phyloP scores from a whole-genome alignment of 2,329 filamentous ascomycete genomes.

The Pestalotiopsis sp. region DNA sequence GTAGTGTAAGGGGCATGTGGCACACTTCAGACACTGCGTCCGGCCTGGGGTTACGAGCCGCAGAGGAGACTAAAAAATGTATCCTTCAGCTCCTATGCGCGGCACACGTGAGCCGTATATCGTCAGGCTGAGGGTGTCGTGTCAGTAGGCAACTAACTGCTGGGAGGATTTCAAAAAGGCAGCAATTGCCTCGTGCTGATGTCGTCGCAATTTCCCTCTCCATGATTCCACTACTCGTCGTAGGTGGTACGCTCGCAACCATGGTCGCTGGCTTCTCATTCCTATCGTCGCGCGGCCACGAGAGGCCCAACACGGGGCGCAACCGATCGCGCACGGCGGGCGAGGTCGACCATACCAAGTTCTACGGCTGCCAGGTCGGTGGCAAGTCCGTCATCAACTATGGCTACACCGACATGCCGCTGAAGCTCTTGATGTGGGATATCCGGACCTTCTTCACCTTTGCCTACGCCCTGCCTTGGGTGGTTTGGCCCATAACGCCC shows the following conservation, averaged over 20 bases:
- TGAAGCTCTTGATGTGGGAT: slow-evolving; percentile 53
- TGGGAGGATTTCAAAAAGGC: background rate
- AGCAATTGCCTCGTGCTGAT: background rate
- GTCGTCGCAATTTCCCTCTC: background rate
- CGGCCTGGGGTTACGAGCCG: background rate
- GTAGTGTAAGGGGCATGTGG: too few species aligned
- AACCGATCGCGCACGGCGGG: slow-evolving; percentile 1
- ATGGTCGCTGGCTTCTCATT: background rate
- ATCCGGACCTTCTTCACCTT: slow-evolving; percentile 59
- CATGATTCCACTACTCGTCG: background rate
- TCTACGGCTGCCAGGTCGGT: slow-evolving; percentile 62
- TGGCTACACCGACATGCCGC: slow-evolving; percentile 60
- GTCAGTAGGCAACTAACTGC: background rate
- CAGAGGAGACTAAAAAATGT: background rate
- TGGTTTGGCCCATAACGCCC: slow-evolving; percentile 61
- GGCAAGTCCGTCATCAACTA: slow-evolving; percentile 61
- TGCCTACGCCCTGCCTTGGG: slow-evolving; percentile 59
- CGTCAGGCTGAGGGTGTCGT: background rate
- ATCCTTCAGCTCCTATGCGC: background rate
- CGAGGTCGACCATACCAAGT: slow-evolving; percentile 42
- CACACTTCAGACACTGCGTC: background rate
- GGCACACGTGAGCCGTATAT: background rate
- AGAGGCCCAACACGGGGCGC: slow-evolving; percentile 6
- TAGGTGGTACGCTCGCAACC: background rate
- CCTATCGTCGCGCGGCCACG: background rate